A percentile compares a stretch with the other conserved stretches of the same genome.
Evolutionary conservation across 306 rosid species (phyloP).

Genomic region (Rosa chinensis): DNA sequence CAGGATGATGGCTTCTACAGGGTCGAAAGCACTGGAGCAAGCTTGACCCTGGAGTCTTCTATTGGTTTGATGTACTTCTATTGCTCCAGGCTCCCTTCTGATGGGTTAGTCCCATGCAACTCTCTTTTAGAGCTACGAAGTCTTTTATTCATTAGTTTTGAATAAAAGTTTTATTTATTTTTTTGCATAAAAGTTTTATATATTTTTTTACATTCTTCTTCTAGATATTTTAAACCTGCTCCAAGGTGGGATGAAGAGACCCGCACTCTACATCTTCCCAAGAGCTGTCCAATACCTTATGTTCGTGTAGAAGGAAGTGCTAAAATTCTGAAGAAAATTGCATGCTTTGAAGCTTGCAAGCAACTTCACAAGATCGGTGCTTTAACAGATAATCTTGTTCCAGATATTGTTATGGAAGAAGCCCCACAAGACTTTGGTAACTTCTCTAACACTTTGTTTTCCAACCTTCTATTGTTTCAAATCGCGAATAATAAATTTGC

Average conservation of each 20-base stretch:
- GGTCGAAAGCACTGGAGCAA: conserved; percentile 76
- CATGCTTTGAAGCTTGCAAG: conserved; percentile 92
- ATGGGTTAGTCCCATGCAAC: conserved; percentile 54
- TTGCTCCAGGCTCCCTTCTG: conserved; percentile 89
- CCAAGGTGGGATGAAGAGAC: conserved; percentile 68
- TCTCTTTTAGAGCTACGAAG: conserved; percentile 6
- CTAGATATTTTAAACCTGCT: conserved; percentile 80
- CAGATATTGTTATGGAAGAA: conserved; percentile 60
- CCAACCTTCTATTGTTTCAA: not conserved
- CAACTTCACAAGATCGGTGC: conserved; percentile 81
- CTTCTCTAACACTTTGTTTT: conserved; percentile 17
- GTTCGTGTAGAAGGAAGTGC: conserved; percentile 46
- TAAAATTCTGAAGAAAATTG: conserved; percentile 54
- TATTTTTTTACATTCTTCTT: conserved; percentile 1
- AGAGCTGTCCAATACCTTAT: conserved; percentile 63
- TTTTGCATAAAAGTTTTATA: not conserved
- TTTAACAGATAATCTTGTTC: conserved; percentile 75
- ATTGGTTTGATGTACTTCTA: conserved; percentile 61
- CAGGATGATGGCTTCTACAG: conserved; percentile 40
- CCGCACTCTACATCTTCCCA: conserved; percentile 66
- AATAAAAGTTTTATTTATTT: conserved; percentile 1
- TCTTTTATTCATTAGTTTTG: conserved; percentile 9
- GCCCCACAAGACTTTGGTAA: conserved; percentile 55
- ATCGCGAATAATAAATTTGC: no score
- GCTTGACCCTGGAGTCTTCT: conserved; percentile 66